A percentile compares a stretch with the other conserved stretches of the same genome.
These are phyloP conservation scores for Arthromyces matolae DNA, from an alignment of 768 basidiomycete genomes.

Conservation along the genomic window DNA sequence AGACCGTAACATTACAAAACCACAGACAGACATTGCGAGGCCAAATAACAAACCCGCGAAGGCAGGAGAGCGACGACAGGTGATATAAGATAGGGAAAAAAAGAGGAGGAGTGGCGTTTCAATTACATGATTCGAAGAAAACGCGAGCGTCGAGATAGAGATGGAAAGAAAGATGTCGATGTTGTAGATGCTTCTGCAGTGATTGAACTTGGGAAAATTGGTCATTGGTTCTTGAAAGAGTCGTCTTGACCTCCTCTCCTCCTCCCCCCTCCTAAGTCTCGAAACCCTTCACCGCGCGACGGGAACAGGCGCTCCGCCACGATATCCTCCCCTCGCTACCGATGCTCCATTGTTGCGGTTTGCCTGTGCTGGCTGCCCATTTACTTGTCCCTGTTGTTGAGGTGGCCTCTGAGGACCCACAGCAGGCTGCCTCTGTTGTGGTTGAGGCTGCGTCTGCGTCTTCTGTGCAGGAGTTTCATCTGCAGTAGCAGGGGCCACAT, in stretches of 20 bases:
- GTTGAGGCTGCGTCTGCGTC: slow-evolving; percentile 32
- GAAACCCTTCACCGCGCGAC: slow-evolving; percentile 30
- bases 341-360: slow-evolving; percentile 22
- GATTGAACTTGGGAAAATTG: slow-evolving; percentile 8
- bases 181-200: slow-evolving; percentile 13
- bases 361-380: slow-evolving; percentile 26
- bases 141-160: slow-evolving; percentile 8
- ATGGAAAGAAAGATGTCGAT: slow-evolving; percentile 11
- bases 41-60: not conserved
- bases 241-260: slow-evolving; percentile 8
- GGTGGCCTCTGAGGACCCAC: slow-evolving; percentile 17
- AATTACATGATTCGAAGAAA: slow-evolving; percentile 15
- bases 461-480: slow-evolving; percentile 38
- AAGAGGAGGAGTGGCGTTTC: slow-evolving; percentile 2
- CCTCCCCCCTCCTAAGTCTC: not conserved
- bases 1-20: slow-evolving; percentile 15
- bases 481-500: slow-evolving; percentile 74
- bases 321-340: slow-evolving; percentile 29
- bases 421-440: slow-evolving; percentile 23
- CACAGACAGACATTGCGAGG: slow-evolving; percentile 2
- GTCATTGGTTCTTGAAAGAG: slow-evolving; percentile 8
- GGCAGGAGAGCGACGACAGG: slow-evolving; percentile 12
- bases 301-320: slow-evolving; percentile 34
- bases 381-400: slow-evolving; percentile 29
- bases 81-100: slow-evolving; percentile 15